Evolutionary conservation across 164 flowering plant genomes (phyloP), one percentile per base, ranked within the genome.

Genomic region (Stephania yunnanensis): DNA sequence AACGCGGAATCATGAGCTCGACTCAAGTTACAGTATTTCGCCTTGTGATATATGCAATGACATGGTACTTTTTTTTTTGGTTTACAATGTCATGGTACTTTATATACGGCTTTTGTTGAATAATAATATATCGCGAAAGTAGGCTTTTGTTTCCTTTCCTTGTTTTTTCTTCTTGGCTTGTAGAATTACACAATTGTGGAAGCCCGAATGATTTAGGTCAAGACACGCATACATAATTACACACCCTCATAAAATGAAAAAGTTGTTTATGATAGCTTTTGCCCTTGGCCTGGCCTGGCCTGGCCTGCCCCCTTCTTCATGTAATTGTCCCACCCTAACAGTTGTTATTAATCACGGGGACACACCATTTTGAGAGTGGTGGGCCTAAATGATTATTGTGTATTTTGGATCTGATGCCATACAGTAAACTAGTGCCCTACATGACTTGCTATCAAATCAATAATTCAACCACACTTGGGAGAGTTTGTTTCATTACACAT

Each of bases 1-100:
- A 50, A 25, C 15, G 13, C 71, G 4, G 74, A 76, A n/a, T 46
- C n/a, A 71, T 30, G 10, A 72, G 65, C 66, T 61, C 25, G 8
- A 7, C 66, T 20, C 19, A 61, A n/a, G 20, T 61, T 61, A 5
- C 66, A n/a, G 55, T 50, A 11, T 50, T 50, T 50, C 15, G 15
- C 13, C 55, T 10, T 50, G 66, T 61, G 66, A 61, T 61, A n/a
- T 20, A 61, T n/a, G 20, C 66, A 61, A n/a, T n/a, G 66, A 19
- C 66, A n/a, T 61, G 66, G 25, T 61, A 61, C 66, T 36, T 36
- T 25, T 25, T 25, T 25, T 25, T 25, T 25, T 25, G 25, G 25
- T 25, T 25, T 25, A 25, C 66, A 61, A n/a, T n/a, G 66, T 7
- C 66, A n/a, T 61, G 66, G 25, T 61, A 61, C 66, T 36, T 36